Conservation (phyloP, 2,329 filamentous ascomycete species). For the Chaetomiaceae sp. region DNA sequence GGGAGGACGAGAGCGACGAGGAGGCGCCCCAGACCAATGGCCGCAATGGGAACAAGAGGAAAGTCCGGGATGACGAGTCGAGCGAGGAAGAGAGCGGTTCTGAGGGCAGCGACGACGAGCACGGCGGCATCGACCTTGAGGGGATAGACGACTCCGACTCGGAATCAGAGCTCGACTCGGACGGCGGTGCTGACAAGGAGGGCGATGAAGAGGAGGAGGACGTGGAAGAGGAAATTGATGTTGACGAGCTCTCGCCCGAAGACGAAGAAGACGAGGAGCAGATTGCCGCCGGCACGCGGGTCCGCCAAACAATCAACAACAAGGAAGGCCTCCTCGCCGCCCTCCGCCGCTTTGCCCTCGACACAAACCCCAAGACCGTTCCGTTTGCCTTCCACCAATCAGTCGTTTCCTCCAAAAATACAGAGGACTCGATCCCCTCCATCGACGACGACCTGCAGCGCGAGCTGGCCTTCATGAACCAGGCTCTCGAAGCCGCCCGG, state of each 20-base stretch:
- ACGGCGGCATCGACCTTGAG: slow-evolving; percentile 46
- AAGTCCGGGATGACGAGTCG: slow-evolving; percentile 26
- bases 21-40: slow-evolving; percentile 26
- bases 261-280: slow-evolving; percentile 62
- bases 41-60: slow-evolving; percentile 26
- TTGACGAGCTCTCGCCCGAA: slow-evolving; percentile 50
- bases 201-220: slow-evolving; percentile 63
- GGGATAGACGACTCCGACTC: slow-evolving; percentile 54
- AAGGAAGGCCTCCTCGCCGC: slow-evolving; percentile 77
- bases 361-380: slow-evolving; percentile 59
- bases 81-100: slow-evolving; percentile 35
- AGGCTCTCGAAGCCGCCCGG: slow-evolving; percentile 75
- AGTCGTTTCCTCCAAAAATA: slow-evolving; percentile 62
- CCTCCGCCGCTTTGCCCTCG: slow-evolving; percentile 72
- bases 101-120: slow-evolving; percentile 31
- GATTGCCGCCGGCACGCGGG: slow-evolving; percentile 83
- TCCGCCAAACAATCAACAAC: slow-evolving; percentile 97
- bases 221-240: slow-evolving; percentile 77
- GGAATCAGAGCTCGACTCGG: slow-evolving; percentile 73
- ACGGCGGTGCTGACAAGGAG: slow-evolving; percentile 39
- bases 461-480: slow-evolving; percentile 89
- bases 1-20: slow-evolving; percentile 38
- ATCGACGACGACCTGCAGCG: slow-evolving; percentile 88
- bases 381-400: slow-evolving; percentile 82
- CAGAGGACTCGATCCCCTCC: slow-evolving; percentile 66